Evolutionary conservation across 2,329 filamentous ascomycete species (phyloP), one percentile per base, ranked within the genome.

Genomic region (Fusarium torreyae): DNA sequence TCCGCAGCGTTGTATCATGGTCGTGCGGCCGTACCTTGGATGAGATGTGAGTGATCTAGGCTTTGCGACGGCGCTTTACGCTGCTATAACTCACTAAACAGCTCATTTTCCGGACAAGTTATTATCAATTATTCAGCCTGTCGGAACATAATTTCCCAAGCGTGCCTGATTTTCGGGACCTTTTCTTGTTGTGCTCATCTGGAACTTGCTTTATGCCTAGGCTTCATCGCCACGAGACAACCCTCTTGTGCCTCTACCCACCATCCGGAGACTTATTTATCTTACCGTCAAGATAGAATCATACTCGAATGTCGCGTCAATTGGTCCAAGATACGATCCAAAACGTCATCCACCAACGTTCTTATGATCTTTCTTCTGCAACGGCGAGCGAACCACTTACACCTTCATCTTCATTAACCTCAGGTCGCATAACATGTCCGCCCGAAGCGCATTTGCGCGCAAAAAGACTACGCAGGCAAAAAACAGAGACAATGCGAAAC

Each of bases 371-470:
- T 38, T 20, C 26, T 18, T 24, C 26, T 8, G 31, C 7, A 34
- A 15, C n/a, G 33, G 38, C 17, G 26, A 46, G 20, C 6, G 20
- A 24, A n/a, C 20, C 42, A 49, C 54, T 50, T 55, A 56, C 45
- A 50, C 20, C 26, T 36, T n/a, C 28, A 50, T 24, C 26, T 39
- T 18, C 28, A 51, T 34, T 28, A 1, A 22, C 34, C 15, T 18
- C 51, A 48, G 36, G 24, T 22, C 15, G 17, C 18, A 61, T 46
- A 38, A 46, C 65, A 89, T 89, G 87, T 89, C 87, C 8, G 86
- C 86, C 63, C 81, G 87, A 57, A 88, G 86, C 76, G 87, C 86
- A 33, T 82, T 86, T 69, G 86, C 87, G 74, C 85, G 87, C 72
- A 88, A 88, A 75, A 88, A 87, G 79, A 87, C 86, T 68, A 86